Conservation (phyloP, 106 monocot genomes). For the Gastrodia elata region DNA sequence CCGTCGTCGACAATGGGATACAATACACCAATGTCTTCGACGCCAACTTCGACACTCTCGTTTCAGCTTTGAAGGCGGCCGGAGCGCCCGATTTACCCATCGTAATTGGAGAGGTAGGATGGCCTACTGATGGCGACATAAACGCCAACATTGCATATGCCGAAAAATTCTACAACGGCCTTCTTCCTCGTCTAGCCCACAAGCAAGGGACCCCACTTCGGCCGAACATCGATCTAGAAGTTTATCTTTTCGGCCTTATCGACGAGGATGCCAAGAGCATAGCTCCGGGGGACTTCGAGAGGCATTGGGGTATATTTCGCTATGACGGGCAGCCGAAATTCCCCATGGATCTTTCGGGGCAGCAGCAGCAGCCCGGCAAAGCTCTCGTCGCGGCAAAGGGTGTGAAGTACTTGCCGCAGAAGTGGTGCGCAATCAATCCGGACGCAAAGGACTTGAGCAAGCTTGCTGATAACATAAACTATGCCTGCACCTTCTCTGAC, state of each 20-base stretch:
- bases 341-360: slow-evolving; percentile 48
- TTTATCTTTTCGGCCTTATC: slow-evolving; percentile 46
- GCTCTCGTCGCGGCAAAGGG: slow-evolving; percentile 28
- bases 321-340: slow-evolving; percentile 63
- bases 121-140: slow-evolving; percentile 53
- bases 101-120: slow-evolving; percentile 41
- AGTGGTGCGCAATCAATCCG: slow-evolving; percentile 49
- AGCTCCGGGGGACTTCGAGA: slow-evolving; percentile 50
- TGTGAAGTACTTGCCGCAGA: slow-evolving; percentile 32
- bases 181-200: slow-evolving; percentile 21
- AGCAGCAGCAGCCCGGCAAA: slow-evolving; percentile 22
- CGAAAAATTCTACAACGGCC: slow-evolving; percentile 36
- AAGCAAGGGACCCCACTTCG: slow-evolving; percentile 37
- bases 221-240: slow-evolving; percentile 30
- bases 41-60: slow-evolving; percentile 49
- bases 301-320: slow-evolving; percentile 55
- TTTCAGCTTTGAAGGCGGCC: slow-evolving; percentile 35
- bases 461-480: slow-evolving; percentile 37
- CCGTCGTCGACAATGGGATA: slow-evolving; percentile 17
- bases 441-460: slow-evolving; percentile 15
- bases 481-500: slow-evolving; percentile 42
- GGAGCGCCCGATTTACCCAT: slow-evolving; percentile 26
- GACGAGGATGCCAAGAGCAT: slow-evolving; percentile 73
- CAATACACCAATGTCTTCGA: slow-evolving; percentile 54
- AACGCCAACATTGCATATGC: slow-evolving; percentile 28